Base-by-base conservation (phyloP, 2,329 filamentous ascomycete species). In the Chrysoporthe puriensis region DNA sequence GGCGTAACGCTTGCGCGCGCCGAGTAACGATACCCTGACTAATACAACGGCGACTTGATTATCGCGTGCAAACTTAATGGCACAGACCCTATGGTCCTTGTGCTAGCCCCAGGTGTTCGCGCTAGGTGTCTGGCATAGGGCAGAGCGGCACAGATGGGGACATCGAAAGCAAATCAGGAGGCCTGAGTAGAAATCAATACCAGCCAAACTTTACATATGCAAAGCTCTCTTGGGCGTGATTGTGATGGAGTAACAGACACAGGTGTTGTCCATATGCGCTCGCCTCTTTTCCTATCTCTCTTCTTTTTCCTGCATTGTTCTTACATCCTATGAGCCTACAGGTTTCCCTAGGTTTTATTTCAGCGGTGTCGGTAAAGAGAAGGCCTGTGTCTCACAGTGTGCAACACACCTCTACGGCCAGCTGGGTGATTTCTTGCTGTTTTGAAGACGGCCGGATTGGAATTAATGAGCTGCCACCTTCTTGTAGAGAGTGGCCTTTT, bases 11-110 rank as follows among this genome's bases (percentile, higher is more conserved):
- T 50, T 42, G n/a, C n/a, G 34, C n/a, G 34, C 32, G 56, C n/a
- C 56, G 52, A 60, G 56, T 44, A 40, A 59, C 56, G 63, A 65
- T 65, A 65, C 63, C 63, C 63, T 50, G 63, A 58, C 16, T 59
- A 54, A 11, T 42, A 50, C 32, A 44, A 50, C 36, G 44, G 18
- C 43, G 44, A 21, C 44, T 65, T 65, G 56, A 65, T 59, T 40
- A 64, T 46, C 11, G 18, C 16, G 13, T 34, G 40, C 18, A 34
- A n/a, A 65, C 6, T 60, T 60, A 44, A 32, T 50, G 44, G 63
- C 16, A 59, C 52, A 59, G 54, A 59, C 42, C 32, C 44, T 60
- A 60, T 50, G 43, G 56, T 26, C 36, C 43, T 60, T 32, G 18
- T 46, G 34, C 57, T 13, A 46, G 42, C n/a, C 42, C 48, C 42